A percentile compares a stretch with the other conserved stretches of the same genome.
These are phyloP conservation scores for Coprinellus micaceus DNA, from an alignment of 768 basidiomycete species.

Conservation along the genomic window DNA sequence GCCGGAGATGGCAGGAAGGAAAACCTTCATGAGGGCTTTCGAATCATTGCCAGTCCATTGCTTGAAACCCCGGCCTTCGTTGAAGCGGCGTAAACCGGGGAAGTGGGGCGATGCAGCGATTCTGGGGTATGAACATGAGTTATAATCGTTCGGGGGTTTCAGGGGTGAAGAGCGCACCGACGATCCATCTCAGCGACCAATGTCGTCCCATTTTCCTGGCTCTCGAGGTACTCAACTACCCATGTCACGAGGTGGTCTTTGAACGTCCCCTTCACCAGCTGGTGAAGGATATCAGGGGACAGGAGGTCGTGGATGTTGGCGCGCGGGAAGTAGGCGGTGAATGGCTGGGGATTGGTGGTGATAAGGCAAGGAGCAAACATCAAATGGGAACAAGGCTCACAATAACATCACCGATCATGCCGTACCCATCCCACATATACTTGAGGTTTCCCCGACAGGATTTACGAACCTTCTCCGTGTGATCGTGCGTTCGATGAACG, in stretches of 20 bases:
- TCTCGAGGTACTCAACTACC: constrained; percentile 11
- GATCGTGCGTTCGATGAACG: constrained; percentile 2
- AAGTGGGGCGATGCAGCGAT: constrained; percentile 20
- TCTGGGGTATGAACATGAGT: constrained; percentile 2
- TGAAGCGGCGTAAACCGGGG: constrained; percentile 21
- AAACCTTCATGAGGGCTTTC: constrained; percentile 34
- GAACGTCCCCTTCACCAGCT: constrained; percentile 10
- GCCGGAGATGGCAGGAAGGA: constrained; percentile 14
- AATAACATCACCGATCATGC: constrained; percentile 1
- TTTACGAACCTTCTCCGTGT: not conserved
- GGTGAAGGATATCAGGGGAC: constrained; percentile 6
- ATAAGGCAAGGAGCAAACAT: not conserved
- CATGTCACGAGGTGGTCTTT: constrained; percentile 11
- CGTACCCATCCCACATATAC: constrained; percentile 10
- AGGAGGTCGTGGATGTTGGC: constrained; percentile 33
- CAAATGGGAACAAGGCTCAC: not conserved
- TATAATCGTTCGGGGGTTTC: too few species aligned
- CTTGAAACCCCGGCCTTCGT: constrained; percentile 24
- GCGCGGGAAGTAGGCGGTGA: constrained; percentile 26
- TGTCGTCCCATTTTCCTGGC: not conserved
- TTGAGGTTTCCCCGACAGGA: not conserved
- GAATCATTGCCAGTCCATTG: constrained; percentile 38
- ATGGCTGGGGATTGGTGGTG: constrained; percentile 22
- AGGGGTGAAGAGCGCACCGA: not conserved
- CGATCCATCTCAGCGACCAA: constrained; percentile 3